Base-by-base conservation (phyloP, 495 filamentous ascomycete species). In the Annulohypoxylon maeteangense region DNA sequence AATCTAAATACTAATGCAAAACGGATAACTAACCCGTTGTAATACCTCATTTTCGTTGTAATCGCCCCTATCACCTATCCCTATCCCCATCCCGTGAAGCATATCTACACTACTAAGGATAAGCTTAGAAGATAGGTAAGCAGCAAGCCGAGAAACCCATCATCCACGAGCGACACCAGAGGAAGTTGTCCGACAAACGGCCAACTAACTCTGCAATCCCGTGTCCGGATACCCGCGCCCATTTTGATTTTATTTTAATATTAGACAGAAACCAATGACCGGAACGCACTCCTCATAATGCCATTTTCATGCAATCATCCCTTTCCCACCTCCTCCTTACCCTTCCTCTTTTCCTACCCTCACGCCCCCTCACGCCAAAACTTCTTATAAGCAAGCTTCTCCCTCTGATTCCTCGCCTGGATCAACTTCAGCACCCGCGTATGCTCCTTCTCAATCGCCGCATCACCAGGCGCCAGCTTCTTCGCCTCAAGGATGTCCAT, bases 301-400 rank as follows among this genome's bases (percentile, higher is more conserved):
- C 38, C 2, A 2, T 16, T 42, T 14, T 16, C 1, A 42, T 42
- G 38, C 38, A 1, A 14, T 42, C 0, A 42, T 4, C 11, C 36
- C 5, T 12, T 12, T n/a, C 11, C 36, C 36, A 7, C 12, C 36
- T n/a, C n/a, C n/a, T n/a, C n/a, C n/a, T n/a, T n/a, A n/a, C n/a
- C n/a, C n/a, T n/a, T n/a, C n/a, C n/a, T n/a, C n/a, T n/a, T n/a
- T n/a, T 11, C 14, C 3, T 16, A n/a, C n/a, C 38, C 1, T 14
- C 1, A 16, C 12, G 0, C 44, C 18, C 18, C 50, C 23, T 70
- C 69, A 85, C 12, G 67, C 76, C 75, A 98, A 98, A 94, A 94
- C 83, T 94, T 97, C 82, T 89, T 89, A 76, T 93, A 95, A 27
- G 90, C 91, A 32, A 89, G 91, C 84, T 93, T 95, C 83, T 98